Evolutionary conservation across 192 early-diverging fungal species (phyloP), one percentile per base, ranked within the genome.

Genomic region (Coemansia sp.): DNA sequence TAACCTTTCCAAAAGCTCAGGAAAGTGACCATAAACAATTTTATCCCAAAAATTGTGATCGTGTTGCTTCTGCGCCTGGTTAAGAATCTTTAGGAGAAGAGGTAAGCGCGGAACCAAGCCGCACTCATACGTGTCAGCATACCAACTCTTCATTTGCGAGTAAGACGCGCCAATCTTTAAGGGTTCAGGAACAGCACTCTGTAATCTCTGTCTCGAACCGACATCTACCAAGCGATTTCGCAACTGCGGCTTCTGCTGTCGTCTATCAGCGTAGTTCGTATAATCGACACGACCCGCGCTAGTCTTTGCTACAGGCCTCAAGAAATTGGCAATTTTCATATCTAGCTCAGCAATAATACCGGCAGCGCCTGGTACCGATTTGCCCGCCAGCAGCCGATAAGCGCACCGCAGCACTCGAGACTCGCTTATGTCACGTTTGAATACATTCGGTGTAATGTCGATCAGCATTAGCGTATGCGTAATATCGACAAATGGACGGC

Each of bases 1-100:
- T 61, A 79, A 25, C 27, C 32, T 32, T 3, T 63, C 61, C 27
- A 79, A 0, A 52, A 73, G 69, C 58, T 55, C 55, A 1, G 71
- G 71, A 60, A 67, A 37, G 25, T 79, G 70, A 19, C 70, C 62
- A 9, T 58, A 60, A 14, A 73, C 58, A 5, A 79, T 50, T 0
- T 64, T 55, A 32, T 70, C 62, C 71, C 71, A 79, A 29, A 65
- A 6, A 5, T 21, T 6, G 10, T 65, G 65, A 17, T 63, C 62
- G n/a, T 29, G 54, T n/a, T 39, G 52, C 7, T 15, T 25, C 6
- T 70, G 61, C 9, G 64, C 59, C 29, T 65, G 67, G n/a, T 23
- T 11, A 11, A 79, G 52, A 37, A 73, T 24, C 32, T 32, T 22
- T 0, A 35, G 43, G 17, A 79, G 58, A 6, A 47, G 45, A 1